Percentiles rank a stretch among this genome's conserved stretches.
Evolutionary conservation across 441 rosid species (phyloP).

Genomic region (Euphorbia corollata): DNA sequence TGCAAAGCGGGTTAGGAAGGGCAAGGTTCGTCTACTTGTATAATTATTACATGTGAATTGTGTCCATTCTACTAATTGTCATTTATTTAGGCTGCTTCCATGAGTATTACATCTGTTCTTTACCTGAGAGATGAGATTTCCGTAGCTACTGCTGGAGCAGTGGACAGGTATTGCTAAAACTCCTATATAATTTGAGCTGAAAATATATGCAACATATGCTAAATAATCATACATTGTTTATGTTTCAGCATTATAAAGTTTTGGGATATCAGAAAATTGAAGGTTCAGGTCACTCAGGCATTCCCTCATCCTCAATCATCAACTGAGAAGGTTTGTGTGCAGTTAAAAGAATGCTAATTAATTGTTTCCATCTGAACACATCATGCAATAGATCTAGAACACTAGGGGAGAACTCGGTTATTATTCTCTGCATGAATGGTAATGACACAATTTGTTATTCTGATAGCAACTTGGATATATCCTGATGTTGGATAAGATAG

Average conservation of each 20-base stretch:
- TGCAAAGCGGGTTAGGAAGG: too few relatives aligned
- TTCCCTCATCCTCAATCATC: conserved; percentile 51
- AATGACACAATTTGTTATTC: too few relatives aligned
- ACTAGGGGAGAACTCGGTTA: too few relatives aligned
- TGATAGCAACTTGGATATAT: too few relatives aligned
- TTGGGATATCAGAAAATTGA: conserved; percentile 83
- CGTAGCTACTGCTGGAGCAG: conserved; percentile 83
- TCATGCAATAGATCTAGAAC: neutral
- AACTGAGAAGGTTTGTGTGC: conserved; percentile 41
- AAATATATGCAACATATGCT: conserved; percentile 11
- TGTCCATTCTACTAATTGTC: too few relatives aligned
- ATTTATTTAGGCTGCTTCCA: conserved; percentile 54
- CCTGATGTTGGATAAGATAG: too few relatives aligned
- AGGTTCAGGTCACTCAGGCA: conserved; percentile 48
- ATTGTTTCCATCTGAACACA: neutral
- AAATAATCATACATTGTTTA: conserved; percentile 11
- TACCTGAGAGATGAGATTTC: conserved; percentile 74
- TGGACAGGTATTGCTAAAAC: conserved; percentile 52
- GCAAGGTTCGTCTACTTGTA: too few relatives aligned
- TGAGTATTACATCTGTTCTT: conserved; percentile 83
- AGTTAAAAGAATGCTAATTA: neutral
- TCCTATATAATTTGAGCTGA: conserved; percentile 7
- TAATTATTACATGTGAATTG: too few relatives aligned
- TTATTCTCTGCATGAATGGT: too few relatives aligned
- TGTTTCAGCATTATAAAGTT: conserved; percentile 61